Evolutionary conservation across 352 stramenopile species (phyloP).

Genomic region (Pythium sukuiense): DNA sequence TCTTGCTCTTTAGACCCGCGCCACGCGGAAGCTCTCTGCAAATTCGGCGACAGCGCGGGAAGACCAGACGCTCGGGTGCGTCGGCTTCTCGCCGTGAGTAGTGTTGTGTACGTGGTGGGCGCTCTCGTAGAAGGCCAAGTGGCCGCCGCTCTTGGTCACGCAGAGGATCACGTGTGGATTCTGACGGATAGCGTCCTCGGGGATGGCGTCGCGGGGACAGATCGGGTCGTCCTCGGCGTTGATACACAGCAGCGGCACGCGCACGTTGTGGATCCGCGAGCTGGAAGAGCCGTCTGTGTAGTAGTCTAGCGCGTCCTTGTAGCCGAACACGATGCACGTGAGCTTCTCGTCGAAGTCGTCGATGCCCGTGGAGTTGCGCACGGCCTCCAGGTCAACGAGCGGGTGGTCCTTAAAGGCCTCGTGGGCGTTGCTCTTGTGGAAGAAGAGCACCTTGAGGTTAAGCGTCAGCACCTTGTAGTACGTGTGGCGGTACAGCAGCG

Average conservation of each 20-base stretch:
- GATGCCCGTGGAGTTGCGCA: constrained; percentile 46
- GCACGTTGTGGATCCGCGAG: constrained; percentile 37
- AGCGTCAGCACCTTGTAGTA: constrained; percentile 53
- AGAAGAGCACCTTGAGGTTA: constrained; percentile 60
- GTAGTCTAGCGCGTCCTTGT: constrained; percentile 55
- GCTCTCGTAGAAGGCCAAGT: constrained; percentile 70
- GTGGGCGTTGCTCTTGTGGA: constrained; percentile 64
- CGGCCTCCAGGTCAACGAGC: constrained; percentile 45
- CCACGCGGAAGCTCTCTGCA: constrained; percentile 41
- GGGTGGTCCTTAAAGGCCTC: constrained; percentile 56
- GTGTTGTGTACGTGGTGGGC: not conserved
- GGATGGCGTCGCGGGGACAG: constrained; percentile 38
- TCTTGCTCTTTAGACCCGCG: constrained; percentile 1
- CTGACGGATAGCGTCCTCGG: constrained; percentile 33
- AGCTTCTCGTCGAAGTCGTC: constrained; percentile 68
- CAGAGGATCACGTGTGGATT: constrained; percentile 71
- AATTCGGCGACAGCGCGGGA: constrained; percentile 56
- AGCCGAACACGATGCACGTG: constrained; percentile 60
- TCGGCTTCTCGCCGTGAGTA: not conserved
- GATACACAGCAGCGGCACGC: constrained; percentile 62
- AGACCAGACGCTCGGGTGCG: constrained; percentile 40
- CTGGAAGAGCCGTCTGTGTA: constrained; percentile 52
- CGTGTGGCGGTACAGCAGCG: constrained; percentile 54
- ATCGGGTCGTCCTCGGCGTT: constrained; percentile 68
- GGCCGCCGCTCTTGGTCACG: constrained; percentile 59